Percentiles rank a stretch among this genome's conserved stretches.
Conservation (phyloP, 768 basidiomycete species). For the Tephrocybe rancida region DNA sequence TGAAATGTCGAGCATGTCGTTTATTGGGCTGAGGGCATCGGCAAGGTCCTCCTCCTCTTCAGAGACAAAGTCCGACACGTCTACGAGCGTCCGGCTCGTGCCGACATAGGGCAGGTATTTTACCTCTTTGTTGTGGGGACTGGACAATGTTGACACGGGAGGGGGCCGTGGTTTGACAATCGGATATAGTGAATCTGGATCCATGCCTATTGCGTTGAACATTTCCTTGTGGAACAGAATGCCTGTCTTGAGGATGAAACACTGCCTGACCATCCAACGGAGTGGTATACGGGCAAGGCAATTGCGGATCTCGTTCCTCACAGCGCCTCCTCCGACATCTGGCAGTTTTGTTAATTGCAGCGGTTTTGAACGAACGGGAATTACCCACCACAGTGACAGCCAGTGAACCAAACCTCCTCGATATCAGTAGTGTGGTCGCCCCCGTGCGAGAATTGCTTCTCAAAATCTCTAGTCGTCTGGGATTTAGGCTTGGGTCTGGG, state of each 20-base stretch:
- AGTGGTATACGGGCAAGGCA: slow-evolving; percentile 72
- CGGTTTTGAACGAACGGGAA: background rate
- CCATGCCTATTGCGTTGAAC: slow-evolving; percentile 48
- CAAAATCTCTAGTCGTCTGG: slow-evolving; percentile 39
- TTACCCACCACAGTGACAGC: slow-evolving; percentile 66
- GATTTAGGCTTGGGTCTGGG: slow-evolving; percentile 30
- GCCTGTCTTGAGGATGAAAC: slow-evolving; percentile 56
- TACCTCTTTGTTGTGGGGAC: slow-evolving; percentile 17
- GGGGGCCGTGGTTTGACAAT: slow-evolving; percentile 41
- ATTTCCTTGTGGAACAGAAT: slow-evolving; percentile 57
- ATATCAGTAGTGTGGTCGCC: slow-evolving; percentile 53
- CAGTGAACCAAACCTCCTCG: slow-evolving; percentile 82
- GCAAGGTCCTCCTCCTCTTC: slow-evolving; percentile 66
- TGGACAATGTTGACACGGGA: slow-evolving; percentile 34
- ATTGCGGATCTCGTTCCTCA: slow-evolving; percentile 55
- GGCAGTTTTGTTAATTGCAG: background rate
- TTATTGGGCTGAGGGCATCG: slow-evolving; percentile 52
- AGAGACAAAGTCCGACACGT: slow-evolving; percentile 33
- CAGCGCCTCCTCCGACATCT: slow-evolving; percentile 81
- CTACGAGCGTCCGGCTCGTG: slow-evolving; percentile 23
- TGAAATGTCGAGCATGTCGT: slow-evolving; percentile 57
- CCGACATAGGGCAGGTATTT: slow-evolving; percentile 18
- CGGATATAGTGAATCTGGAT: slow-evolving; percentile 46
- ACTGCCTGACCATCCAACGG: slow-evolving; percentile 77
- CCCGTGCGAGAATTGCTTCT: slow-evolving; percentile 37